Evolutionary conservation across 1,284 basidiomycete genomes (phyloP), one percentile per base, ranked within the genome.

Genomic region (Apiotrichum montevideense): DNA sequence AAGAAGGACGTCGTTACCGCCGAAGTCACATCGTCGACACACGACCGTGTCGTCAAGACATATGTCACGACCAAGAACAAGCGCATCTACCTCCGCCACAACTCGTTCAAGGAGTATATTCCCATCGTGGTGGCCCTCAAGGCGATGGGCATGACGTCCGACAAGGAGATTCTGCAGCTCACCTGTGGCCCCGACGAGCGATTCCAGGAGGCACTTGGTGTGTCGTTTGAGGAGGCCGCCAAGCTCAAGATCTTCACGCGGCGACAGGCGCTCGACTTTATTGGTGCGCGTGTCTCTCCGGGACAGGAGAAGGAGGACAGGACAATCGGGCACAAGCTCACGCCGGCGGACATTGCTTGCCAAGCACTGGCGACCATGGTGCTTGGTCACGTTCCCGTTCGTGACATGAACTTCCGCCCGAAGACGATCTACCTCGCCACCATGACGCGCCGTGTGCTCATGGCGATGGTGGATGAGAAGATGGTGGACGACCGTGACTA

Each of bases 401-500:
- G 86, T 52, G 85, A 88, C 29, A 81, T 96, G 61, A 93, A 98
- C 77, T 93, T 98, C 75, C 82, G 90, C 50, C 84, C 93, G 10
- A 99, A 99, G 75, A 92, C 93, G 34, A 90, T 98, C 68, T 98
- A 98, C 76, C 88, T 98, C 39, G 94, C 92, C 1, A 96, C 92
- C 0, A 99, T 99, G 96, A 93, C 93, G 0, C 83, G 96, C 33
- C 82, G 96, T 51, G 96, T 99, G 3, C 80, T 99, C 54, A 91
- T 94, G 87, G 92, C 92, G 34, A 91, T 98, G 86, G 84, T 92
- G 55, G 92, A 99, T 73, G 88, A 91, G 73, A 94, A 87, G 70
- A 92, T 94, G 85, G 92, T 98, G 9, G 96, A 99, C 69, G 96
- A 99, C 75, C 84, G 97, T 45, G 96, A 99, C 77, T 98, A 99